These are phyloP conservation scores for Fusarium metavorans DNA, from an alignment of 2,329 filamentous ascomycete genomes.

Conservation along the genomic window DNA sequence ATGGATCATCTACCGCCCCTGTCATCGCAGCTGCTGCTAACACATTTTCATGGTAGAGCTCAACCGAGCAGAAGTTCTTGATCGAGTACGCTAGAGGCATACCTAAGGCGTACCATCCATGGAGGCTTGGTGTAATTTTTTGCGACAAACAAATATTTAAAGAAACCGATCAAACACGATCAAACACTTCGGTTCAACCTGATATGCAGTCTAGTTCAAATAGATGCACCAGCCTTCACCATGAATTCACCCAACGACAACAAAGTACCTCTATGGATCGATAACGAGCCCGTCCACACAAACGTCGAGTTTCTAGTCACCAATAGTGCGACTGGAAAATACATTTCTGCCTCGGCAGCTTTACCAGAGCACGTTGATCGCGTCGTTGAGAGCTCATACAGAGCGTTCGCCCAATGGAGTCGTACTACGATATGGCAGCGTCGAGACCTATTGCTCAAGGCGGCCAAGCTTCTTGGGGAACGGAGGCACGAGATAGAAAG, in stretches of 20 bases:
- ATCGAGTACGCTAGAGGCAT: no score
- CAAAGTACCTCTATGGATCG: neutral
- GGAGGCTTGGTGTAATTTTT: neutral
- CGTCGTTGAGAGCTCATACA: neutral
- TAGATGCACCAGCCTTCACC: neutral
- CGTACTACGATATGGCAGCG: neutral
- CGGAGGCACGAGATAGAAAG: neutral
- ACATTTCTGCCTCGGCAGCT: neutral
- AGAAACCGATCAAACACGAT: neutral
- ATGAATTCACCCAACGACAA: neutral
- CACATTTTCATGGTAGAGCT: neutral
- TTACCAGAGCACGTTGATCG: neutral
- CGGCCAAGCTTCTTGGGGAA: neutral
- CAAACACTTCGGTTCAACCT: neutral
- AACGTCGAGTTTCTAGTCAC: neutral
- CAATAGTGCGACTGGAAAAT: neutral
- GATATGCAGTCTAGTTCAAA: neutral
- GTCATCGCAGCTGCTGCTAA: neutral
- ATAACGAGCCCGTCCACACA: neutral
- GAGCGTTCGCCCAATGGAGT: neutral
- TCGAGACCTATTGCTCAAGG: neutral
- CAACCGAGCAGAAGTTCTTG: neutral
- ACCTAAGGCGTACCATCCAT: no score
- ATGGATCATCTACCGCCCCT: neutral
- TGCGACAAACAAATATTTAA: neutral